These are phyloP conservation scores for Amaranthus palmeri DNA, from an alignment of 148 eudicot genomes.

Conservation along the genomic window DNA sequence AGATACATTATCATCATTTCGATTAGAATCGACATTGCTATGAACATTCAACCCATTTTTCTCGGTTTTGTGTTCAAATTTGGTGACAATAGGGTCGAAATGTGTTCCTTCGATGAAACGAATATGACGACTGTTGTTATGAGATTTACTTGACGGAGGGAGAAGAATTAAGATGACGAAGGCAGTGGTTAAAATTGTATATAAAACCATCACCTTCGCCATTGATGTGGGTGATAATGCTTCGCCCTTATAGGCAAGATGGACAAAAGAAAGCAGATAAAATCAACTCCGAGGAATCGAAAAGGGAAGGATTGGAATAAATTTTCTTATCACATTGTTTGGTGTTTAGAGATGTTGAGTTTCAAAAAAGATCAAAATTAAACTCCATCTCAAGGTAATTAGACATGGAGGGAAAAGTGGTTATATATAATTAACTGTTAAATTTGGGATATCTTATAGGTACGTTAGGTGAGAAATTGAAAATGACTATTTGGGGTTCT, in stretches of 20 bases:
- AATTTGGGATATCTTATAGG: constrained; percentile 2
- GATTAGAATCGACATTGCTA: background rate
- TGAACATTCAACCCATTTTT: constrained; percentile 9
- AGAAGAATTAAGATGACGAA: constrained; percentile 26
- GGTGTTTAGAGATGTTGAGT: background rate
- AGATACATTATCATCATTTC: background rate
- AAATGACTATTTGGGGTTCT: background rate
- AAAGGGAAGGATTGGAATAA: background rate
- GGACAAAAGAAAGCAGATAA: background rate
- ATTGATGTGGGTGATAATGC: constrained; percentile 12
- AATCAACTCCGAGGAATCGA: background rate
- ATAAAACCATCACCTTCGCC: constrained; percentile 39
- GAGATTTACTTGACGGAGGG: constrained; percentile 15
- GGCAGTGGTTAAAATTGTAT: constrained; percentile 31
- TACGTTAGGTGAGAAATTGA: background rate
- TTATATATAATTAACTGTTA: constrained; percentile 7
- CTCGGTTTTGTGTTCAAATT: constrained; percentile 22
- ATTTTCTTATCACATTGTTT: constrained; percentile 14
- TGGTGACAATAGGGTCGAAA: constrained; percentile 35
- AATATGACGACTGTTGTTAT: background rate
- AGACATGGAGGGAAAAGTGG: background rate
- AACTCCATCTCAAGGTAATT: background rate
- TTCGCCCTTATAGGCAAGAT: constrained; percentile 13
- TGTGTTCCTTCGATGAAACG: constrained; percentile 13
- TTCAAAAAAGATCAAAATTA: background rate